Percentiles rank a stretch among this genome's conserved stretches.
phyloP scores from a whole-genome alignment of 2,329 filamentous ascomycete genomes.

The Hortaea sp. region DNA sequence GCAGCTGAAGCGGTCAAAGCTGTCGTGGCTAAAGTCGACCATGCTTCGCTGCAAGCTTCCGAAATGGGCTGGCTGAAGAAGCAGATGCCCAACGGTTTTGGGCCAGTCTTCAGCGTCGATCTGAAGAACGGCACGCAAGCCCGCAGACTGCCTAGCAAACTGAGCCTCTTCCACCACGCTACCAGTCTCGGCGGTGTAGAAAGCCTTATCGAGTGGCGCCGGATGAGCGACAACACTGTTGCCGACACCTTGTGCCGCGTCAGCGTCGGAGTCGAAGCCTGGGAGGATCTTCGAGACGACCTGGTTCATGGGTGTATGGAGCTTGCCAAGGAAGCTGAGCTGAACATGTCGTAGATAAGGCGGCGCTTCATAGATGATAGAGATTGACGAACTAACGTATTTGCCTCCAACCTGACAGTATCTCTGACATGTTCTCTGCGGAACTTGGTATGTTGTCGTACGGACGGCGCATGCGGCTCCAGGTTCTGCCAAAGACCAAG shows the following conservation, averaged over 20 bases:
- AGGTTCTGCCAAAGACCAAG: too few relatives aligned
- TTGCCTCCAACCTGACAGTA: too few relatives aligned
- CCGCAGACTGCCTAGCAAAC: constrained; percentile 61
- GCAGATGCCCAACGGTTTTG: constrained; percentile 89
- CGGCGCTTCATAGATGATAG: too few relatives aligned
- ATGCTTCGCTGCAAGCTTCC: constrained; percentile 71
- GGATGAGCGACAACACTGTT: constrained; percentile 69
- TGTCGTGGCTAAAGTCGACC: constrained; percentile 53
- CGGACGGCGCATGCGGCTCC: too few relatives aligned
- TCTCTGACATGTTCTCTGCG: too few relatives aligned
- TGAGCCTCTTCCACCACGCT: constrained; percentile 83
- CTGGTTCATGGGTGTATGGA: constrained; percentile 56
- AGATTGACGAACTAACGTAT: too few relatives aligned
- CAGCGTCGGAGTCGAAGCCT: constrained; percentile 77
- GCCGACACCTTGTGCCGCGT: constrained; percentile 66
- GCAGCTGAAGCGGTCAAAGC: constrained; percentile 33
- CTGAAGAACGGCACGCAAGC: constrained; percentile 54
- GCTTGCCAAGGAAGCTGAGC: constrained; percentile 27
- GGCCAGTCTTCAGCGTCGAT: constrained; percentile 73
- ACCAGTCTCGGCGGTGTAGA: constrained; percentile 91
- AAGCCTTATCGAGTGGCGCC: constrained; percentile 91
- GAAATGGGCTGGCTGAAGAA: constrained; percentile 58
- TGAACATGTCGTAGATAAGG: background rate
- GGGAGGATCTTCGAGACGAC: constrained; percentile 75
- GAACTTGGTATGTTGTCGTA: too few relatives aligned